phyloP scores from a whole-genome alignment of 2,329 filamentous ascomycete genomes.

The Davidsoniella eucalypti region DNA sequence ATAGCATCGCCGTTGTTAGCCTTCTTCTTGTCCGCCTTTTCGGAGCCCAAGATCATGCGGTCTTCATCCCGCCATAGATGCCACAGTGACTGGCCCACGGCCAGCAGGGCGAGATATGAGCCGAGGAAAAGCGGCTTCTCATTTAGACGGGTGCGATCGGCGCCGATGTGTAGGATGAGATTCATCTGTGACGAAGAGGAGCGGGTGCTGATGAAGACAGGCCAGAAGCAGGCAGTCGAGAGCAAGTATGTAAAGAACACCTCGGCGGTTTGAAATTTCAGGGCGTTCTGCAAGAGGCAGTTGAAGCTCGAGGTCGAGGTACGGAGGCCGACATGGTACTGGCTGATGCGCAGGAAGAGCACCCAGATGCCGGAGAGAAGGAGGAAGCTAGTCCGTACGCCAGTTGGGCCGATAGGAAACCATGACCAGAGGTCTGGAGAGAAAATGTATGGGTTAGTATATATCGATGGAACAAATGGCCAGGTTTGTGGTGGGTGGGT shows the following conservation, averaged over 20 bases:
- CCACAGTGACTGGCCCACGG: conserved; percentile 47
- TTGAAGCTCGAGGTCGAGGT: conserved; percentile 54
- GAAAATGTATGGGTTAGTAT: conserved; percentile 1
- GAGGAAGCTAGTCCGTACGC: conserved; percentile 57
- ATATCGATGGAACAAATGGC: background rate
- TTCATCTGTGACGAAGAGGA: conserved; percentile 43
- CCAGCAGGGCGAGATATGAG: conserved; percentile 50
- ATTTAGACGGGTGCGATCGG: conserved; percentile 62
- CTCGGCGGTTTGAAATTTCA: conserved; percentile 45
- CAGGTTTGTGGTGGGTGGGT: background rate
- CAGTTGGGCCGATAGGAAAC: conserved; percentile 65
- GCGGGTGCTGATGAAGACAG: conserved; percentile 63
- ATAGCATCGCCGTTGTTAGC: conserved; percentile 8
- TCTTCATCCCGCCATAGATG: conserved; percentile 66
- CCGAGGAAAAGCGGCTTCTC: conserved; percentile 74
- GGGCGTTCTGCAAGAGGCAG: conserved; percentile 41
- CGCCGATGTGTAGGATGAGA: conserved; percentile 55
- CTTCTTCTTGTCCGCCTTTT: conserved; percentile 14
- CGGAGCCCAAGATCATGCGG: conserved; percentile 31
- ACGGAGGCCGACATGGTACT: conserved; percentile 59
- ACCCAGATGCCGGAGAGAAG: conserved; percentile 62
- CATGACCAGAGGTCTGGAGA: conserved; percentile 64
- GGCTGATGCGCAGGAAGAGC: conserved; percentile 71
- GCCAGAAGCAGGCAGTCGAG: conserved; percentile 64
- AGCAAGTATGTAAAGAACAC: conserved; percentile 61